Evolutionary conservation across 1,139 yeast species (phyloP), one percentile per base, ranked within the genome.

Genomic region (Protomyces inouyei): DNA sequence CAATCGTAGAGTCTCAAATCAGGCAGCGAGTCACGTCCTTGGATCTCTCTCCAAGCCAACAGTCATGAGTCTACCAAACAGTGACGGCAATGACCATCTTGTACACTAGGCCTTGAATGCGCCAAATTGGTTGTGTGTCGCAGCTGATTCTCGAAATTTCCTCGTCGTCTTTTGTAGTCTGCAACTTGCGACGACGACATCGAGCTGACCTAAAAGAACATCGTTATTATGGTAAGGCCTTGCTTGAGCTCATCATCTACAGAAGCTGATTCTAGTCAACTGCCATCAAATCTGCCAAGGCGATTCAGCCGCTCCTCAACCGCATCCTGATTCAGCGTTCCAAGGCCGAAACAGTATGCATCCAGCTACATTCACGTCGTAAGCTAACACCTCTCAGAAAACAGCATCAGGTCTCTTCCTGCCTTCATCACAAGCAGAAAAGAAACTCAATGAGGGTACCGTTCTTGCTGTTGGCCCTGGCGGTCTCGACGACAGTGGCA

Each of bases 371-470:
- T 28, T 28, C 14, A 36, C 18, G 38, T 16, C 16, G 12, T 9
- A 23, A 12, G 40, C 57, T 59, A 52, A 52, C 60, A 51, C 36
- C 16, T 86, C 90, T 74, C 83, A 93, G 72, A 84, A 91, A 80
- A 93, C 98, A 66, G 89, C 97, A 65, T 86, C 96, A 56, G 98
- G 98, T 73, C 85, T 93, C 74, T 90, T 85, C 80, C 88, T 93
- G 70, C 98, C 98, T 69, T 98, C 93, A 80, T 90, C 90, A 82
- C 91, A 92, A 81, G 95, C 87, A 73, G 95, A 90, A 78, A 48
- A 48, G 36, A 93, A 93, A 80, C 84, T 90, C 76, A 88, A 88
- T 81, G 80, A 77, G 71, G 80, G 80, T 61, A 73, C 74, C 52
- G 80, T 77, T 45, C 72, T 77, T 54, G 78, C 80, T 16, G 78